These are phyloP conservation scores for Mucor irregularis DNA, from an alignment of 371 early-diverging fungal species.

Conservation along the genomic window DNA sequence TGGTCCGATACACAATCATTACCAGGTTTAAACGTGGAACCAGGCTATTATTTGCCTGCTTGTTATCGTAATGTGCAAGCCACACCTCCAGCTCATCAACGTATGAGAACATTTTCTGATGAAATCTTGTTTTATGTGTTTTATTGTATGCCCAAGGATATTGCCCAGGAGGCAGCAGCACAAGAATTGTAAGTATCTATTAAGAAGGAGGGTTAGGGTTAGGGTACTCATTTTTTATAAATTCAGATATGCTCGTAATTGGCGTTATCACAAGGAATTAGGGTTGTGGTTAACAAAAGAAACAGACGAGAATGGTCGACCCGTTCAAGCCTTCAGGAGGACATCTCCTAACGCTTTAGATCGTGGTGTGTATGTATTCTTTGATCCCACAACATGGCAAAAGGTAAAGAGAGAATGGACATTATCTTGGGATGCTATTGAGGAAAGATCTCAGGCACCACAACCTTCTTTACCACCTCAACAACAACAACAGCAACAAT, in stretches of 20 bases:
- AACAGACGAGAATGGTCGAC: conserved; percentile 35
- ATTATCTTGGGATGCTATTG: conserved; percentile 79
- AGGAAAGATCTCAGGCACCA: conserved; percentile 64
- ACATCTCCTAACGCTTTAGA: conserved; percentile 61
- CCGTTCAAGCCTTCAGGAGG: conserved; percentile 36
- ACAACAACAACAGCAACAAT: not conserved
- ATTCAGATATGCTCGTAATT: conserved; percentile 72
- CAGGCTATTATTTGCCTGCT: conserved; percentile 75
- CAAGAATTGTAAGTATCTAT: conserved; percentile 70
- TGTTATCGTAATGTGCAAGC: conserved; percentile 67
- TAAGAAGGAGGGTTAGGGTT: not conserved
- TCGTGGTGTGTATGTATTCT: conserved; percentile 80
- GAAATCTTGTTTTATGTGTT: conserved; percentile 96
- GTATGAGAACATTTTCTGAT: conserved; percentile 73
- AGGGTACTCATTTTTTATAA: not conserved
- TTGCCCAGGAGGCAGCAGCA: conserved; percentile 90
- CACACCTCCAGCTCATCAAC: conserved; percentile 72
- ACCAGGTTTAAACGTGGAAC: conserved; percentile 61
- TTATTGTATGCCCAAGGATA: conserved; percentile 88
- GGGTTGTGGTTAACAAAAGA: conserved; percentile 84
- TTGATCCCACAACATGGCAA: conserved; percentile 83
- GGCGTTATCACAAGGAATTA: conserved; percentile 91
- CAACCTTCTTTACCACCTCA: conserved; percentile 12
- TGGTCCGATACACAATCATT: conserved; percentile 70
- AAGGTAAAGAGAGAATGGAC: conserved; percentile 82